Percentiles rank a stretch among this genome's conserved stretches.
These are phyloP conservation scores for Curvularia spicifera DNA, from an alignment of 2,329 filamentous ascomycete species.

Conservation along the genomic window DNA sequence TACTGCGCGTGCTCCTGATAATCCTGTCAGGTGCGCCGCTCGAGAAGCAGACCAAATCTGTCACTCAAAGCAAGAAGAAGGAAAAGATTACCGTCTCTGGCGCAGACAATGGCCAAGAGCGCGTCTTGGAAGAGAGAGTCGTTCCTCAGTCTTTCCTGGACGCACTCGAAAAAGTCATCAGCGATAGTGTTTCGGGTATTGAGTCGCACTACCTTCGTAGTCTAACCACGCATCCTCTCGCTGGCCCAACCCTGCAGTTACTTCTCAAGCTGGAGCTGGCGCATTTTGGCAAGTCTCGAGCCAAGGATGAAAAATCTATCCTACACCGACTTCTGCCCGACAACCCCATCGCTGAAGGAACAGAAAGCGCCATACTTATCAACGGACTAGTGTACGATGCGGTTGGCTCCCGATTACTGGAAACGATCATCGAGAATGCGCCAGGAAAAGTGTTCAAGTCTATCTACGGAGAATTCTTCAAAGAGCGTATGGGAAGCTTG, in stretches of 20 bases:
- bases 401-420: constrained; percentile 86
- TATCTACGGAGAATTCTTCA: constrained; percentile 80
- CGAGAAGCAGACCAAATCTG: constrained; percentile 66
- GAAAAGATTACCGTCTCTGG: constrained; percentile 71
- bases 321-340: constrained; percentile 81
- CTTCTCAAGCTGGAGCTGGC: constrained; percentile 85
- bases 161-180: constrained; percentile 82
- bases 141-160: constrained; percentile 81
- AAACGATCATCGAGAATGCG: constrained; percentile 79
- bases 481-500: constrained; percentile 77
- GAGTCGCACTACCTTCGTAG: constrained; percentile 82
- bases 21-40: constrained; percentile 84
- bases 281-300: constrained; percentile 70
- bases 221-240: constrained; percentile 85
- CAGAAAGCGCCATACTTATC: constrained; percentile 79
- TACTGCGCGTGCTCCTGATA: constrained; percentile 82
- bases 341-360: constrained; percentile 74
- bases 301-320: constrained; percentile 70
- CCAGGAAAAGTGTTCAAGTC: constrained; percentile 92
- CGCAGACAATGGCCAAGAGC: constrained; percentile 56
- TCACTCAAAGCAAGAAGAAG: constrained; percentile 93
- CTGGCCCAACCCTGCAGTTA: constrained; percentile 91
- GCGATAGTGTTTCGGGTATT: constrained; percentile 74
- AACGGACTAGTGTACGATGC: constrained; percentile 87
- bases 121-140: constrained; percentile 50